A percentile compares a stretch with the other conserved stretches of the same genome.
These are phyloP conservation scores for Neocallimastix lanati DNA, from an alignment of 192 early-diverging fungal genomes.

Conservation along the genomic window DNA sequence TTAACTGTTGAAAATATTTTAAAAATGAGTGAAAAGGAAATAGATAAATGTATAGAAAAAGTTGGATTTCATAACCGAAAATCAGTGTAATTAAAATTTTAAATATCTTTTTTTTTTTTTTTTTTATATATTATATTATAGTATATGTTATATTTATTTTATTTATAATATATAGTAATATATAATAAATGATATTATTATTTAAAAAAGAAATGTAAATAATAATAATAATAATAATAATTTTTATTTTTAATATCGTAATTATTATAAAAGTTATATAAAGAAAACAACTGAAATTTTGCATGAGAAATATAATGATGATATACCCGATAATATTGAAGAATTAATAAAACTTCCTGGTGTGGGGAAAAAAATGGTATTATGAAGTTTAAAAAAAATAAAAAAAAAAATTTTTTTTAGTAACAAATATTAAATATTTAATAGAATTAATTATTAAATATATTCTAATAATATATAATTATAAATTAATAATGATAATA, in stretches of 20 bases:
- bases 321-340: background rate
- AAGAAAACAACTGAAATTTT: slow-evolving; percentile 60
- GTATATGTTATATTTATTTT: too few species aligned
- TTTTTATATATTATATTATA: too few species aligned
- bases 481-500: too few species aligned
- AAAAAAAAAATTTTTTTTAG: too few species aligned
- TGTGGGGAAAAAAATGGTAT: background rate
- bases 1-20: slow-evolving; percentile 47
- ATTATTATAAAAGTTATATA: slow-evolving; percentile 32
- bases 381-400: too few species aligned
- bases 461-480: too few species aligned
- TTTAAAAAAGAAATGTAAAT: background rate
- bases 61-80: slow-evolving; percentile 88
- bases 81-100: slow-evolving; percentile 17
- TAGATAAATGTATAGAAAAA: slow-evolving; percentile 54
- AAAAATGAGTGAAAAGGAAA: slow-evolving; percentile 26
- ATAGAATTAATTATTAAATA: too few species aligned
- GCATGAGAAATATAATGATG: slow-evolving; percentile 1
- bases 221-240: background rate
- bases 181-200: too few species aligned
- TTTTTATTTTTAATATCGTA: too few species aligned
- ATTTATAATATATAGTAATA: too few species aligned
- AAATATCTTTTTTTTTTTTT: background rate
- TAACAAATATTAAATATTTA: too few species aligned
- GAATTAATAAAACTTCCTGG: background rate